These are phyloP conservation scores for Fusarium domesticum DNA, from an alignment of 2,329 filamentous ascomycete genomes.

Conservation along the genomic window DNA sequence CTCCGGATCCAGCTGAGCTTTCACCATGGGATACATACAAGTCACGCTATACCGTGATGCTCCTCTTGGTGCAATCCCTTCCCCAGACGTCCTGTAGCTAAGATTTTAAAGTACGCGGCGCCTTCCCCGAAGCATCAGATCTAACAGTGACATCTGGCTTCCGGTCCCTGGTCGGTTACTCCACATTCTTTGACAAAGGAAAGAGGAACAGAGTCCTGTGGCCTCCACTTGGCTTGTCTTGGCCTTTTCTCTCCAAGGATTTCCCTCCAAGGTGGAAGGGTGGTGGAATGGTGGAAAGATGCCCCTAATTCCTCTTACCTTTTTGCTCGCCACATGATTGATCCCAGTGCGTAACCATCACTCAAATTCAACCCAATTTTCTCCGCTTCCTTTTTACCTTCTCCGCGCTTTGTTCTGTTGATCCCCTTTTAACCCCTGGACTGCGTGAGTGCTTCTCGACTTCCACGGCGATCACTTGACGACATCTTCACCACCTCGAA, in stretches of 20 bases:
- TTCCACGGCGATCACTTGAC: background rate
- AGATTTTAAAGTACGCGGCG: background rate
- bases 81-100: background rate
- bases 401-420: background rate
- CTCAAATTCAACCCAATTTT: background rate
- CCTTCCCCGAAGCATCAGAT: background rate
- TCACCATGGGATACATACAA: background rate
- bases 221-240: background rate
- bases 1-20: background rate
- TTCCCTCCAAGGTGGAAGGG: background rate
- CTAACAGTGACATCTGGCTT: slow-evolving; percentile 6
- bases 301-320: background rate
- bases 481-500: background rate
- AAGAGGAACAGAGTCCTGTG: slow-evolving; percentile 10
- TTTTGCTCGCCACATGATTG: background rate
- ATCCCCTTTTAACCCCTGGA: background rate
- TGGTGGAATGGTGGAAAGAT: background rate
- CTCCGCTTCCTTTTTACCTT: background rate
- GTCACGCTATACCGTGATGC: background rate
- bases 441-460: background rate
- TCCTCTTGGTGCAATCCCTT: background rate
- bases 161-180: slow-evolving; percentile 11
- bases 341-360: background rate
- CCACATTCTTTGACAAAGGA: slow-evolving; percentile 15
- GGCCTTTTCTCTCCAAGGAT: background rate